These are phyloP conservation scores for Arachnopeziza araneosa DNA, from an alignment of 2,329 filamentous ascomycete genomes.

Conservation along the genomic window DNA sequence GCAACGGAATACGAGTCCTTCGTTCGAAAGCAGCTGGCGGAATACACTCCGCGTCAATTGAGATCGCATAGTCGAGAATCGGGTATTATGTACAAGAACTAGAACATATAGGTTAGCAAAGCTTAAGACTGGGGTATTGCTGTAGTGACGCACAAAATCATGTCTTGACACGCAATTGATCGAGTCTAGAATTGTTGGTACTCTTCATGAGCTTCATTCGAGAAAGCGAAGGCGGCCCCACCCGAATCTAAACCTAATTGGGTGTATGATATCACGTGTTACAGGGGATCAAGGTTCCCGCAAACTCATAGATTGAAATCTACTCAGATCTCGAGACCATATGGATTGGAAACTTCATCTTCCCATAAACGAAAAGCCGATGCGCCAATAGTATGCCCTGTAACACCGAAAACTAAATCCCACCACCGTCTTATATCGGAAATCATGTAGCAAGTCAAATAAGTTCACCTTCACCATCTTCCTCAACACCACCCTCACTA, in stretches of 20 bases:
- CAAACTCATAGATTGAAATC: neutral
- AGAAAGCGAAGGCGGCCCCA: neutral
- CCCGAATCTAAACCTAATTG: neutral
- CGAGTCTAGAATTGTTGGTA: slow-evolving; percentile 10
- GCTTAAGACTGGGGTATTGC: neutral
- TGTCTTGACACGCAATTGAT: slow-evolving; percentile 13
- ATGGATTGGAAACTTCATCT: neutral
- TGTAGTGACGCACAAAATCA: slow-evolving; percentile 12
- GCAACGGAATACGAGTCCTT: slow-evolving; percentile 33
- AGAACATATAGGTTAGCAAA: neutral
- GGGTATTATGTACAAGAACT: neutral
- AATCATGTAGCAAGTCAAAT: slow-evolving; percentile 14
- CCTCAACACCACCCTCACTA: slow-evolving; percentile 48
- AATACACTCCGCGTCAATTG: slow-evolving; percentile 56
- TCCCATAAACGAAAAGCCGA: neutral
- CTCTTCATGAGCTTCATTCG: slow-evolving; percentile 7
- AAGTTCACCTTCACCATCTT: slow-evolving; percentile 37
- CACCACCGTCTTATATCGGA: neutral
- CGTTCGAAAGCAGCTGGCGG: slow-evolving; percentile 48
- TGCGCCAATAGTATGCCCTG: neutral
- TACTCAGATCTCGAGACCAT: neutral
- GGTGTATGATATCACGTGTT: slow-evolving; percentile 2
- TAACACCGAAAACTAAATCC: neutral
- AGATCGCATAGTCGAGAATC: slow-evolving; percentile 44
- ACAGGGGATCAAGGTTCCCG: neutral